Evolutionary conservation across 2,329 filamentous ascomycete species (phyloP).

Genomic region (Davidsoniella neocaledoniae): DNA sequence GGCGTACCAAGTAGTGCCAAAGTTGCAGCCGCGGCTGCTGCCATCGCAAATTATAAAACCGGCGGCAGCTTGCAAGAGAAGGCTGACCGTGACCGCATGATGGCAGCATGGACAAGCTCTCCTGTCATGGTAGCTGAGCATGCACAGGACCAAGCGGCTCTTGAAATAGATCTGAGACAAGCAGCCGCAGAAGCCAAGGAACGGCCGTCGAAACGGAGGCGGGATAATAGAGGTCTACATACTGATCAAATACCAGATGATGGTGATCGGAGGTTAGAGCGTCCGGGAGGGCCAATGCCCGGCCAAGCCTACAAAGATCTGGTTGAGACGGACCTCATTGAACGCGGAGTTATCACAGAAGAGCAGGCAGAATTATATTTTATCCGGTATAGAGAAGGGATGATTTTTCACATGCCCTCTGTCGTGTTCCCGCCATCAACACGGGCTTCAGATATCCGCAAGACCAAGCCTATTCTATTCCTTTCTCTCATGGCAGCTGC

Average conservation of each 20-base stretch:
- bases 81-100: background rate
- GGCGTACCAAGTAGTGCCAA: conserved; percentile 13
- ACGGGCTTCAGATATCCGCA: conserved; percentile 38
- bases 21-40: conserved; percentile 15
- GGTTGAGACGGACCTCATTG: conserved; percentile 31
- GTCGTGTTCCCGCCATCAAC: conserved; percentile 41
- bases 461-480: conserved; percentile 48
- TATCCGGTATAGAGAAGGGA: conserved; percentile 39
- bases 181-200: background rate
- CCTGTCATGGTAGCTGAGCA: conserved; percentile 2
- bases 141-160: conserved; percentile 20
- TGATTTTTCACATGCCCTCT: conserved; percentile 44
- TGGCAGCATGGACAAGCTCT: background rate
- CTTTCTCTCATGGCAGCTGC: conserved; percentile 53
- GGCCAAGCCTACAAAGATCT: conserved; percentile 5
- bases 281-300: conserved; percentile 12
- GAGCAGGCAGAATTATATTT: conserved; percentile 39
- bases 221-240: background rate
- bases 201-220: conserved; percentile 5
- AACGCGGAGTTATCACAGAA: conserved; percentile 40
- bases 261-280: conserved; percentile 6
- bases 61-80: background rate
- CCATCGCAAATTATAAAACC: conserved; percentile 12
- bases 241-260: background rate
- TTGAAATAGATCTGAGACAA: too few species aligned